phyloP scores from a whole-genome alignment of 2,329 filamentous ascomycete species.

The Scytalidium sp. region DNA sequence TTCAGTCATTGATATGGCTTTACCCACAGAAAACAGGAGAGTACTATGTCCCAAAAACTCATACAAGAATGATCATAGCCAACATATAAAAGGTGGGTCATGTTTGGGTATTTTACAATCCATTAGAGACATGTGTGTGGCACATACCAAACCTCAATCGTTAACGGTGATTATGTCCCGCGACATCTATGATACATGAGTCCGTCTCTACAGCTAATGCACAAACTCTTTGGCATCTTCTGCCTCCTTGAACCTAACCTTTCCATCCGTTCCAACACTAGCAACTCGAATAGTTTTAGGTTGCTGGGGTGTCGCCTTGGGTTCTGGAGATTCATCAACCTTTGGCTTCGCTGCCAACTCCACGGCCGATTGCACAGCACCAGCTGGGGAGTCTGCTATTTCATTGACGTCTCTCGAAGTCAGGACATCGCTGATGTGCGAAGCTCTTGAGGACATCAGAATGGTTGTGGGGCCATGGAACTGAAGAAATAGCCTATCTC shows the following conservation, averaged over 20 bases:
- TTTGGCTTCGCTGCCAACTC: constrained; percentile 41
- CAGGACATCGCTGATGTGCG: constrained; percentile 74
- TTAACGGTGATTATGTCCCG: not conserved
- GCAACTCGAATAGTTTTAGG: constrained; percentile 52
- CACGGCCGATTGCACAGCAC: constrained; percentile 60
- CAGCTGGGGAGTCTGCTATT: constrained; percentile 78
- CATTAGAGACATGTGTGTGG: too few relatives aligned
- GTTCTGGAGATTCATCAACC: constrained; percentile 15
- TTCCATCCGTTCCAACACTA: constrained; percentile 56
- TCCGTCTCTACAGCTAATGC: constrained; percentile 7
- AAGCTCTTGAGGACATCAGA: constrained; percentile 82
- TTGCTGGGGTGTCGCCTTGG: constrained; percentile 23
- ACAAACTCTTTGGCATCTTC: constrained; percentile 16
- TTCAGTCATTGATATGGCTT: too few relatives aligned
- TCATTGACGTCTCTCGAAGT: constrained; percentile 81
- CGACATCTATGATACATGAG: not conserved
- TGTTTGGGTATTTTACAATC: too few relatives aligned
- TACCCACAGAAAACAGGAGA: too few relatives aligned
- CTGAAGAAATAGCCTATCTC: constrained; percentile 86
- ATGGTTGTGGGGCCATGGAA: constrained; percentile 86
- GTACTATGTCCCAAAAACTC: too few relatives aligned
- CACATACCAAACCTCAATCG: too few relatives aligned
- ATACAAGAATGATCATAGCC: too few relatives aligned
- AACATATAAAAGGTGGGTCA: too few relatives aligned
- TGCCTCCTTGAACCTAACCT: constrained; percentile 52